A percentile compares a stretch with the other conserved stretches of the same genome.
phyloP scores from a whole-genome alignment of 257 asterid species.

The Solanum ahanhuiri region DNA sequence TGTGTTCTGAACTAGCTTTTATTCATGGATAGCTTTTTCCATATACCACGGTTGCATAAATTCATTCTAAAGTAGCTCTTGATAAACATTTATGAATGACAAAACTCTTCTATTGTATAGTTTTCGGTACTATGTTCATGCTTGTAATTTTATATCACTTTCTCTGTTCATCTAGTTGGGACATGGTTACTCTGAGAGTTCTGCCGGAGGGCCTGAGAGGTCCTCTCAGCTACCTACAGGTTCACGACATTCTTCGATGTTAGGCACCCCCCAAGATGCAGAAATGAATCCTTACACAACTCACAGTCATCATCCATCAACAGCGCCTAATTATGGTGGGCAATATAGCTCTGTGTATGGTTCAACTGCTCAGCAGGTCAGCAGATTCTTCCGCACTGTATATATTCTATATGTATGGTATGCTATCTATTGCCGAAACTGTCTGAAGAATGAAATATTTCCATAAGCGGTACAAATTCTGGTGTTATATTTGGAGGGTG shows the following conservation, averaged over 20 bases:
- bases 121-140: background rate
- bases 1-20: background rate
- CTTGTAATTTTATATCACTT: background rate
- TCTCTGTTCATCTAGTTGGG: slow-evolving; percentile 33
- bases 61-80: background rate
- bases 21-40: background rate
- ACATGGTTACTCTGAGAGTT: slow-evolving; percentile 23
- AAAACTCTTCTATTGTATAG: background rate
- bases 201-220: slow-evolving; percentile 30
- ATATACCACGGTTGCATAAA: background rate
- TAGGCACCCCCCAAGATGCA: slow-evolving; percentile 46
- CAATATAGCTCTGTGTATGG: slow-evolving; percentile 65
- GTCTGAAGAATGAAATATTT: background rate
- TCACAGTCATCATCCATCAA: slow-evolving; percentile 46
- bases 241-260: slow-evolving; percentile 25
- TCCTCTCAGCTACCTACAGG: slow-evolving; percentile 21
- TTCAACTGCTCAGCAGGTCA: slow-evolving; percentile 62
- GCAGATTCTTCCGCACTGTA: background rate
- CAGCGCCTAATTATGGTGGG: slow-evolving; percentile 52
- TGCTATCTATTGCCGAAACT: background rate
- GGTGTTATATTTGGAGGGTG: background rate
- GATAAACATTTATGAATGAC: background rate
- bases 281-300: slow-evolving; percentile 46
- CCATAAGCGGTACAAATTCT: background rate
- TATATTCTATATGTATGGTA: background rate